Percentiles rank a stretch among this genome's conserved stretches.
phyloP scores from a whole-genome alignment of 192 early-diverging fungal species.

The Dissophora ornata region DNA sequence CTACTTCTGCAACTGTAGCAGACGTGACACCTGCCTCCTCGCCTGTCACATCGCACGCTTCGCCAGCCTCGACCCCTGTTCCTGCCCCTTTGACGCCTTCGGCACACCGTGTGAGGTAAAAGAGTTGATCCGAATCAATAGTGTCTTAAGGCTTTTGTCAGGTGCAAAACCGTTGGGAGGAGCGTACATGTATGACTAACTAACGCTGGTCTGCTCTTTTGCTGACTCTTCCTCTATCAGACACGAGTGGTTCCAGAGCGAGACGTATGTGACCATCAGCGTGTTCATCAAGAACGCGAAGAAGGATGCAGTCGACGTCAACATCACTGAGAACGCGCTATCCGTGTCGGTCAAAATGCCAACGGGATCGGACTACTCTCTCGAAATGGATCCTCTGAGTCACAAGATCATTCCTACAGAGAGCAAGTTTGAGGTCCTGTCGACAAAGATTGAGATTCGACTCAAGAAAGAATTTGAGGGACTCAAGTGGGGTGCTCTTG shows the following conservation, averaged over 20 bases:
- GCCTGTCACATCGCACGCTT: conserved; percentile 1
- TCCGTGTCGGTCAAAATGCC: conserved; percentile 88
- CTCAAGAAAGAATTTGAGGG: conserved; percentile 84
- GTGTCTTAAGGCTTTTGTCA: too few relatives aligned
- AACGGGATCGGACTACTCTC: conserved; percentile 84
- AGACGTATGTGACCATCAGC: conserved; percentile 84
- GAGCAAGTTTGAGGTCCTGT: conserved; percentile 80
- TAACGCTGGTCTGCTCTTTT: neutral
- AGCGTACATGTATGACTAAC: too few relatives aligned
- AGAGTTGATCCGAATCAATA: too few relatives aligned
- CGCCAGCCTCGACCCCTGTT: conserved; percentile 25
- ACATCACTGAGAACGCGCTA: conserved; percentile 69
- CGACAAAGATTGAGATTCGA: conserved; percentile 95
- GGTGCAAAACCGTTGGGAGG: too few relatives aligned
- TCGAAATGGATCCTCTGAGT: conserved; percentile 92
- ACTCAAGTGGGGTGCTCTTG: conserved; percentile 87
- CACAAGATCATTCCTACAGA: conserved; percentile 79
- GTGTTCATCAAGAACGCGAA: conserved; percentile 93
- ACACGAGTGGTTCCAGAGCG: conserved; percentile 99
- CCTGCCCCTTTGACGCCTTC: conserved; percentile 34
- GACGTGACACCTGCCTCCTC: conserved; percentile 14
- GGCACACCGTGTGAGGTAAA: conserved; percentile 41
- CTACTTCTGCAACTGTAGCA: too few relatives aligned
- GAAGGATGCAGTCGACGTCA: conserved; percentile 75
- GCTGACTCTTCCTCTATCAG: conserved; percentile 45